Percentiles rank a stretch among this genome's conserved stretches.
phyloP scores from a whole-genome alignment of 495 filamentous ascomycete species.

The Aspergillus cavernicola region DNA sequence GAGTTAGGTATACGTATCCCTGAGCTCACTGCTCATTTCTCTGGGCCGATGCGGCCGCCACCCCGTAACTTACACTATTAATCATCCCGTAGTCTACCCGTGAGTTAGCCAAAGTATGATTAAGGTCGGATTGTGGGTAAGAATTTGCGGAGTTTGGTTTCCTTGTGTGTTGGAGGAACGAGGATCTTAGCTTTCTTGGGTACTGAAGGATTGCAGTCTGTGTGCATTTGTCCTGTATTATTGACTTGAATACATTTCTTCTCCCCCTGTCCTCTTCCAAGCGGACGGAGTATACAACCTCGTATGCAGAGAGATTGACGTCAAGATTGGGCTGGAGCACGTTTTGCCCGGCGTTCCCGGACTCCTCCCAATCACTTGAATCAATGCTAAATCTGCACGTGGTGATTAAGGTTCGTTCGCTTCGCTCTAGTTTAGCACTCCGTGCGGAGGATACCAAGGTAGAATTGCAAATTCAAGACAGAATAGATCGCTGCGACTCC shows the following conservation, averaged over 20 bases:
- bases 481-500: conserved; percentile 10
- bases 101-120: not conserved
- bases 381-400: not conserved
- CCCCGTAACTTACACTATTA: not conserved
- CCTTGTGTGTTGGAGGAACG: too few species aligned
- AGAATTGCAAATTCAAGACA: not conserved
- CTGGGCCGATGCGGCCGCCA: not conserved
- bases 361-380: not conserved
- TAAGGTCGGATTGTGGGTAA: not conserved
- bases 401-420: conserved; percentile 1
- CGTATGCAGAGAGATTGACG: too few species aligned
- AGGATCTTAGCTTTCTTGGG: not conserved
- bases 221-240: too few species aligned
- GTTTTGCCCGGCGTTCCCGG: not conserved
- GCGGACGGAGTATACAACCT: too few species aligned
- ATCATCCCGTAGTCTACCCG: not conserved
- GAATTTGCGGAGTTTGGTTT: too few species aligned
- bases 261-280: too few species aligned
- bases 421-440: not conserved
- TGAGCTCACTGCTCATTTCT: not conserved
- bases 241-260: too few species aligned
- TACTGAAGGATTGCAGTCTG: too few species aligned
- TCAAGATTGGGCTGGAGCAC: not conserved
- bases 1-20: not conserved
- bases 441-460: not conserved